phyloP scores from a whole-genome alignment of 345 rosid species.

The Balakata baccata region DNA sequence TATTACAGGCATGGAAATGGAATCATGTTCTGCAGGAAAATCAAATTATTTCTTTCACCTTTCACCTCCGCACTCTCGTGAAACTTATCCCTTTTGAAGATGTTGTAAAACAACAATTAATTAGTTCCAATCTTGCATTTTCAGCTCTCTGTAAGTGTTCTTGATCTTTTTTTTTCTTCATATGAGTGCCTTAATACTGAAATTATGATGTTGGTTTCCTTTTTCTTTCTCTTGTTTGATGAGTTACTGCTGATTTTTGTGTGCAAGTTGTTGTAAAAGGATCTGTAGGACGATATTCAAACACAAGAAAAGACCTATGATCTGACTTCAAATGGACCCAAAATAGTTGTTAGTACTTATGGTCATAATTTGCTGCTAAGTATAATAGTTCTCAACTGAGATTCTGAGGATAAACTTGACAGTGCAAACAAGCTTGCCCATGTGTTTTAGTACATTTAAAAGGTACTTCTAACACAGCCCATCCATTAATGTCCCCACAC shows the following conservation, averaged over 20 bases:
- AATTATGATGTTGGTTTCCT: neutral
- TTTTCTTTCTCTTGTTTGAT: neutral
- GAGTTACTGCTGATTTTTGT: neutral
- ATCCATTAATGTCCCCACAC: conserved; percentile 53
- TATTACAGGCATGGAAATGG: conserved; percentile 12
- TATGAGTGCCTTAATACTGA: neutral
- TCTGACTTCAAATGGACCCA: conserved; percentile 24
- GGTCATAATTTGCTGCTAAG: neutral
- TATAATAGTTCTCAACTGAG: conserved; percentile 17
- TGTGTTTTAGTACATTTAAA: conserved; percentile 23
- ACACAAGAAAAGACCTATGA: conserved; percentile 19
- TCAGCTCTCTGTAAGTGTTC: neutral
- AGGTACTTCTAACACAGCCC: conserved; percentile 39
- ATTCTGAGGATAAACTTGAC: conserved; percentile 20
- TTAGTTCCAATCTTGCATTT: no score
- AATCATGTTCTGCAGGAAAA: conserved; percentile 29
- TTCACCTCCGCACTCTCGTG: conserved; percentile 9
- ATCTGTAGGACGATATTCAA: conserved; percentile 2
- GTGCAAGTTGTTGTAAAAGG: conserved; percentile 11
- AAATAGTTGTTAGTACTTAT: conserved; percentile 1
- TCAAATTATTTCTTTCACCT: no score
- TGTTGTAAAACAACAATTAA: no score
- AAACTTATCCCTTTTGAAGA: neutral
- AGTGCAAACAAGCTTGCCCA: conserved; percentile 21
- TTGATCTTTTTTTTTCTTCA: conserved; percentile 5